Conservation (phyloP, 2,329 filamentous ascomycete species). For the Monilinia aucupariae region DNA sequence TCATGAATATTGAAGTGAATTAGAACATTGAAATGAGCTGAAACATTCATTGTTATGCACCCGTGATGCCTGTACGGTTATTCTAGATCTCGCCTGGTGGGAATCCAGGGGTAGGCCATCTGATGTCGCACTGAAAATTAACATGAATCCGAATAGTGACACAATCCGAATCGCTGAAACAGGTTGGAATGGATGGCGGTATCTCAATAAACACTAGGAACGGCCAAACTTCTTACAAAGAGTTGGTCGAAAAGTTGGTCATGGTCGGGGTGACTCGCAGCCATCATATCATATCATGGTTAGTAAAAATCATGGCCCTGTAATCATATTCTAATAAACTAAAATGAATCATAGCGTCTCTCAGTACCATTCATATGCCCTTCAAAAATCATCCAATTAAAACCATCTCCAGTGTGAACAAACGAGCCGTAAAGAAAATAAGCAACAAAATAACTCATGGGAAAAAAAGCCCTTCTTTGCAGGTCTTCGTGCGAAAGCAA, state of each 20-base stretch:
- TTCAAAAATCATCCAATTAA: conserved; percentile 9
- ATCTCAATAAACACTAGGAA: background rate
- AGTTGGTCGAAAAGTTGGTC: background rate
- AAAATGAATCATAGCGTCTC: conserved; percentile 1
- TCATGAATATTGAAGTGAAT: background rate
- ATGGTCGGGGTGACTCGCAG: background rate
- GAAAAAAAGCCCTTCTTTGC: background rate
- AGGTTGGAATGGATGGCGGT: background rate
- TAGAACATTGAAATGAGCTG: background rate
- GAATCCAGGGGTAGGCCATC: too few species aligned
- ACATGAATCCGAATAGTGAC: background rate
- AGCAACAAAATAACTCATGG: background rate
- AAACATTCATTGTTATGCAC: too few species aligned
- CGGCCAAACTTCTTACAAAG: too few species aligned
- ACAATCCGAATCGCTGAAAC: too few species aligned
- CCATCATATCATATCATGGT: background rate
- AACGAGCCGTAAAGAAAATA: conserved; percentile 6
- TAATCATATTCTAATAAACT: conserved; percentile 10
- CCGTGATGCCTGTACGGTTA: accelerated
- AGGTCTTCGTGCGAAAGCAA: background rate
- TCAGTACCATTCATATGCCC: background rate
- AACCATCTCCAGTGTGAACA: background rate
- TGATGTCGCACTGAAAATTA: background rate
- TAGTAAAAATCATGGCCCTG: background rate
- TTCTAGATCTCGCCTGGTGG: background rate